Conservation (phyloP, 164 flowering plant species). For the Cinnamomum chago region DNA sequence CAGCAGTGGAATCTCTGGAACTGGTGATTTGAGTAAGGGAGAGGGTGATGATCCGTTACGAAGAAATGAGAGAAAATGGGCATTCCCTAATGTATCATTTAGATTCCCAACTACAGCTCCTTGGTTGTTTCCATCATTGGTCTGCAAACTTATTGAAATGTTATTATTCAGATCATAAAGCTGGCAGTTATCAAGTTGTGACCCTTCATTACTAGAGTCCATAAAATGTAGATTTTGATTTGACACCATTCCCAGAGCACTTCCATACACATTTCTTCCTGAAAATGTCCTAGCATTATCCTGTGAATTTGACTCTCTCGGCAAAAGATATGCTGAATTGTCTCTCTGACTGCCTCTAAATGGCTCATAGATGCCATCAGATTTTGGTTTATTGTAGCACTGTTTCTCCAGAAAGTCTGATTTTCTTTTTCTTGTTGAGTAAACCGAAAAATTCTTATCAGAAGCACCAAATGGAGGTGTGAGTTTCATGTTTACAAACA, state of each 20-base stretch:
- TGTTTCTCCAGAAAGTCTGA: constrained; percentile 13
- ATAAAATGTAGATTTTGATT: constrained; percentile 6
- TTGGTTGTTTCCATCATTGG: background rate
- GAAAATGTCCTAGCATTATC: constrained; percentile 7
- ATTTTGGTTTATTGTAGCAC: background rate
- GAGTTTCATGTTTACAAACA: constrained; percentile 10
- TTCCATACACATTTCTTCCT: constrained; percentile 13
- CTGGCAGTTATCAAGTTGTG: constrained; percentile 14
- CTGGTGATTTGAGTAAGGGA: constrained; percentile 2
- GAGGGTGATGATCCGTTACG: background rate
- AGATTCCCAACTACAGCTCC: background rate
- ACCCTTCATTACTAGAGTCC: constrained; percentile 4
- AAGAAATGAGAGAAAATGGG: constrained; percentile 8
- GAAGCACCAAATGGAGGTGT: constrained; percentile 14
- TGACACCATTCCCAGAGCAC: constrained; percentile 2
- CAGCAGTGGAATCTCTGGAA: constrained; percentile 2
- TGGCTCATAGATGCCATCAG: constrained; percentile 10
- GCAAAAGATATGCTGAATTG: background rate
- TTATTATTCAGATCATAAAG: background rate
- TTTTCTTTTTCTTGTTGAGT: constrained; percentile 30
- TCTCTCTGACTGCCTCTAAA: constrained; percentile 3
- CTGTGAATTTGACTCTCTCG: constrained; percentile 11
- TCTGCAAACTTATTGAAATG: background rate
- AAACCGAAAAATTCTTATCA: constrained; percentile 10
- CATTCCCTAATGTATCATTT: constrained; percentile 1